Evolutionary conservation across 257 asterid genomes (phyloP).

Genomic region (Solanum pinnatisectum): DNA sequence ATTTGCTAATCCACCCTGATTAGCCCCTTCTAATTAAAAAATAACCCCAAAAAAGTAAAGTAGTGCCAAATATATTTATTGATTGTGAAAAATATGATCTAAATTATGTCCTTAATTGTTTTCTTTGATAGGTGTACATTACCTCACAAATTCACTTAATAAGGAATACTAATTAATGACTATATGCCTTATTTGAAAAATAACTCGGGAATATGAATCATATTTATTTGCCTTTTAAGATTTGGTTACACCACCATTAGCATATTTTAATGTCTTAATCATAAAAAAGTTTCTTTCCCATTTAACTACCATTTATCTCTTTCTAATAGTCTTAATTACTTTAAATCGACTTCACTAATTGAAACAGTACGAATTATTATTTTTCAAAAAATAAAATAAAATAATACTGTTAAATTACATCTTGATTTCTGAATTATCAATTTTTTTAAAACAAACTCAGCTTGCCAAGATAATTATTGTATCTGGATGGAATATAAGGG

Average conservation of each 20-base stretch:
- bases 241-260: background rate
- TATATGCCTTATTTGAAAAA: background rate
- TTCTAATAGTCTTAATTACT: background rate
- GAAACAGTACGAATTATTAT: background rate
- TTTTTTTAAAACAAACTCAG: background rate
- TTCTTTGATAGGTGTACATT: too few species aligned
- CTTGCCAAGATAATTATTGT: background rate
- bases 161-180: too few species aligned
- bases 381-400: background rate
- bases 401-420: background rate
- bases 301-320: background rate
- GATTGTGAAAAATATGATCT: too few species aligned
- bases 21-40: too few species aligned
- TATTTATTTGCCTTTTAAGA: background rate
- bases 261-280: background rate
- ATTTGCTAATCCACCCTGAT: too few species aligned
- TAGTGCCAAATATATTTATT: too few species aligned
- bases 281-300: background rate
- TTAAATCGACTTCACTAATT: background rate
- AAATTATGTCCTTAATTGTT: too few species aligned
- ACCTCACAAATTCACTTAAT: too few species aligned
- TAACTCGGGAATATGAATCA: background rate
- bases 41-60: too few species aligned
- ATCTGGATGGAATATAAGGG: background rate
- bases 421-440: background rate